Conservation (phyloP, 2,329 filamentous ascomycete species). For the Trichoderma endophyticum region DNA sequence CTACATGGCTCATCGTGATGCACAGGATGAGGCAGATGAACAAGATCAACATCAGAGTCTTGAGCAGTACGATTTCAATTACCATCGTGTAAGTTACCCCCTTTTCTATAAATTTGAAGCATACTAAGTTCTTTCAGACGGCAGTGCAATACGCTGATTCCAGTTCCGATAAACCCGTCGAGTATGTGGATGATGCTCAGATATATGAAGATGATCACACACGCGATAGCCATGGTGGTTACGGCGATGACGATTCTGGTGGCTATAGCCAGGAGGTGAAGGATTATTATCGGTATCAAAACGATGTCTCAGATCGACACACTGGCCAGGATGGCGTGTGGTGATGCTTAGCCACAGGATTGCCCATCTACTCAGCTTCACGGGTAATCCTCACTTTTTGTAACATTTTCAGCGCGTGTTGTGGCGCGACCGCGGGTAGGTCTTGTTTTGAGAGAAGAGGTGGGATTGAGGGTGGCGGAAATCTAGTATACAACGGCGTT, state of each 20-base stretch:
- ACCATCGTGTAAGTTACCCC: conserved; percentile 45
- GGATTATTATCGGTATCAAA: conserved; percentile 42
- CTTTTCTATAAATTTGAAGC: neutral
- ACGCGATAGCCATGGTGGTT: conserved; percentile 30
- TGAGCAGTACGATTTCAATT: conserved; percentile 53
- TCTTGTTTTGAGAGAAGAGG: neutral
- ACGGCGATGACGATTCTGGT: conserved; percentile 39
- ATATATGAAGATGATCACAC: conserved; percentile 53
- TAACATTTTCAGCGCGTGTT: neutral
- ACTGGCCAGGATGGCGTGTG: conserved; percentile 43
- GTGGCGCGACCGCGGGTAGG: neutral
- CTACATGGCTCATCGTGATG: conserved; percentile 45
- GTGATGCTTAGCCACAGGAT: conserved; percentile 31
- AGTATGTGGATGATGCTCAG: conserved; percentile 52
- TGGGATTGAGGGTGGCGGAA: conserved; percentile 16
- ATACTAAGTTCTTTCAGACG: conserved; percentile 32
- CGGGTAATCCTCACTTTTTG: neutral
- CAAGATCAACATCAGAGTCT: conserved; percentile 46
- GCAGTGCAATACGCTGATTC: conserved; percentile 47
- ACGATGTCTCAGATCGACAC: conserved; percentile 32
- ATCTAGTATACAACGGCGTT: conserved; percentile 38
- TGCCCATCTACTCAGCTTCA: neutral
- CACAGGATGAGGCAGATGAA: conserved; percentile 43
- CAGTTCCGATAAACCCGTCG: conserved; percentile 41
- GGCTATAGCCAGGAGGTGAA: conserved; percentile 39